Conservation (phyloP, 2,329 filamentous ascomycete genomes). For the Chrysoporthe deuterocubensis region DNA sequence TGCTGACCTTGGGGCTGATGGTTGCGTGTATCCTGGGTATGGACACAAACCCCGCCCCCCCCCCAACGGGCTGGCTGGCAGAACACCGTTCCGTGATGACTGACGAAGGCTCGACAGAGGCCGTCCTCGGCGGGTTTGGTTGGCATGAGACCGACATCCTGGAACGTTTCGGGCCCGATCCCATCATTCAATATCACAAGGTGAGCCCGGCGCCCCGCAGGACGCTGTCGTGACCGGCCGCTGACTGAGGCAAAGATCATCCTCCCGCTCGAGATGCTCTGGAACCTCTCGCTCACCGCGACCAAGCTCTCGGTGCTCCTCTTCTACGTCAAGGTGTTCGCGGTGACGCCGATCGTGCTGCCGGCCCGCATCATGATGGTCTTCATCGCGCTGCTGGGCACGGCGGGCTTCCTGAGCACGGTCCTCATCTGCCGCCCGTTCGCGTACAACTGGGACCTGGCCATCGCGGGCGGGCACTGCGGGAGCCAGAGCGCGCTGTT, state of each 20-base stretch:
- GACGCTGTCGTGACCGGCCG: not conserved
- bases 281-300: conserved; percentile 37
- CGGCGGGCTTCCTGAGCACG: conserved; percentile 36
- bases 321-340: conserved; percentile 37
- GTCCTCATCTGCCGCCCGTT: conserved; percentile 44
- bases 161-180: conserved; percentile 27
- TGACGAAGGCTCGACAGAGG: conserved; percentile 26
- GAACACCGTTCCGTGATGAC: not conserved
- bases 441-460: conserved; percentile 41
- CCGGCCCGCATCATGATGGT: conserved; percentile 33
- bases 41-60: not conserved
- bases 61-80: not conserved
- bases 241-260: conserved; percentile 15
- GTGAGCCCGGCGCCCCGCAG: not conserved
- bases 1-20: conserved; percentile 29
- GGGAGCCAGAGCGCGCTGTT: conserved; percentile 33
- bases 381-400: conserved; percentile 34
- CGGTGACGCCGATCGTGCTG: conserved; percentile 33
- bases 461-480: conserved; percentile 38
- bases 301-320: conserved; percentile 39
- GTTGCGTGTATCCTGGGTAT: conserved; percentile 16
- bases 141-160: conserved; percentile 32
- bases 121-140: conserved; percentile 32
- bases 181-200: conserved; percentile 23
- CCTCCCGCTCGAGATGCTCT: conserved; percentile 37